A percentile compares a stretch with the other conserved stretches of the same genome.
phyloP scores from a whole-genome alignment of 305 asterid species.

The Fraxinus angustifolia region DNA sequence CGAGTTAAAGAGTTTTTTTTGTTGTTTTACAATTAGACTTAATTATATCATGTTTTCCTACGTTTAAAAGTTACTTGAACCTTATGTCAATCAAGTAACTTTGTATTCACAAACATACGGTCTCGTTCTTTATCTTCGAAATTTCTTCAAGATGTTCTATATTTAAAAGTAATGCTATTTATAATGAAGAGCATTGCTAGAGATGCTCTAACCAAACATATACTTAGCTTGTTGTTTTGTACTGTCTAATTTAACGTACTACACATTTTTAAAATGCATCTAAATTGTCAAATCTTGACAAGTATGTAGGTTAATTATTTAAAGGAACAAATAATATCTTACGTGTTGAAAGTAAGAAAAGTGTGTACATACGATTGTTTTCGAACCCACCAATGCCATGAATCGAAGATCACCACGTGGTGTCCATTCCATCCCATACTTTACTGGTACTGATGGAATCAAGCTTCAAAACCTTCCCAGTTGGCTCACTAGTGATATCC shows the following conservation, averaged over 20 bases:
- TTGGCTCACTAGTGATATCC: slow-evolving; percentile 26
- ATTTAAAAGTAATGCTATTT: neutral
- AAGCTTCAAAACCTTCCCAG: slow-evolving; percentile 44
- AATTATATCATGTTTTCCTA: too few species aligned
- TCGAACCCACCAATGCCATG: slow-evolving; percentile 82
- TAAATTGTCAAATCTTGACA: neutral
- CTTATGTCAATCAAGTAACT: neutral
- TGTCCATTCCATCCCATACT: slow-evolving; percentile 42
- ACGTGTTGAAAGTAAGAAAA: neutral
- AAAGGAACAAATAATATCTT: too few species aligned
- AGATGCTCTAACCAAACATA: neutral
- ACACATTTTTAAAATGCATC: neutral
- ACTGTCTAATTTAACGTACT: neutral
- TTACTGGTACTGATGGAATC: slow-evolving; percentile 33
- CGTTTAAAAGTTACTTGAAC: neutral
- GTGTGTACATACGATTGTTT: slow-evolving; percentile 44
- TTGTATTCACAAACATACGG: too few species aligned
- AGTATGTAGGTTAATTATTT: neutral
- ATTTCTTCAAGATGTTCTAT: neutral
- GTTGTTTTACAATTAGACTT: neutral
- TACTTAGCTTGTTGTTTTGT: neutral
- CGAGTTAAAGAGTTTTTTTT: too few species aligned
- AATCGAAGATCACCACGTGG: slow-evolving; percentile 45
- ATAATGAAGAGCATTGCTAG: neutral
- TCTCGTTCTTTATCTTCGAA: neutral